phyloP scores from a whole-genome alignment of 805 yeast genomes.

The Cyberlindnera amylophila region DNA sequence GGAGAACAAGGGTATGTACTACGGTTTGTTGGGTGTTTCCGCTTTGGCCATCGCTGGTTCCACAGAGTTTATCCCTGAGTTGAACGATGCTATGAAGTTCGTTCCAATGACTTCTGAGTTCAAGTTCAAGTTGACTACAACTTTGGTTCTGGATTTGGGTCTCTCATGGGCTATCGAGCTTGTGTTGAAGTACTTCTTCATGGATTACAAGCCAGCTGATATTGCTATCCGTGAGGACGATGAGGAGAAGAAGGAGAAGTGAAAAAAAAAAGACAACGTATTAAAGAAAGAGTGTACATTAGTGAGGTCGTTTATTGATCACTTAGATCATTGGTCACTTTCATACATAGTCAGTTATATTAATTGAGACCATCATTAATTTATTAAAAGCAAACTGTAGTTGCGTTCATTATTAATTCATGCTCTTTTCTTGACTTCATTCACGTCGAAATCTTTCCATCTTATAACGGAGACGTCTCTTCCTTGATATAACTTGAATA shows the following conservation, averaged over 20 bases:
- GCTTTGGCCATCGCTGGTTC: constrained; percentile 86
- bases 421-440: constrained; percentile 12
- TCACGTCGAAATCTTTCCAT: constrained; percentile 25
- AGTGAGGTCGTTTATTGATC: no score
- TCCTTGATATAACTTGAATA: constrained; percentile 18
- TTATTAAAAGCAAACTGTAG: neutral
- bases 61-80: constrained; percentile 91
- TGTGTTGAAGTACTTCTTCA: constrained; percentile 76
- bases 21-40: constrained; percentile 88
- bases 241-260: constrained; percentile 2
- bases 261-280: neutral
- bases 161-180: constrained; percentile 76
- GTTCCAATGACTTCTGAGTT: constrained; percentile 78
- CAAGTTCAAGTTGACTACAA: constrained; percentile 70
- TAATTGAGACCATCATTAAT: neutral
- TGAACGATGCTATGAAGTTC: constrained; percentile 87
- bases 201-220: constrained; percentile 90
- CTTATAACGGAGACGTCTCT: constrained; percentile 16
- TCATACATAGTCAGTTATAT: no score
- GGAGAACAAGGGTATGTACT: constrained; percentile 95
- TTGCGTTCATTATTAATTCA: neutral
- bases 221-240: constrained; percentile 51
- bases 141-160: constrained; percentile 72
- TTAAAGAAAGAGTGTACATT: neutral
- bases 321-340: no score